Evolutionary conservation across 305 asterid genomes (phyloP), one percentile per base, ranked within the genome.

Genomic region (Nicotiana rustica): DNA sequence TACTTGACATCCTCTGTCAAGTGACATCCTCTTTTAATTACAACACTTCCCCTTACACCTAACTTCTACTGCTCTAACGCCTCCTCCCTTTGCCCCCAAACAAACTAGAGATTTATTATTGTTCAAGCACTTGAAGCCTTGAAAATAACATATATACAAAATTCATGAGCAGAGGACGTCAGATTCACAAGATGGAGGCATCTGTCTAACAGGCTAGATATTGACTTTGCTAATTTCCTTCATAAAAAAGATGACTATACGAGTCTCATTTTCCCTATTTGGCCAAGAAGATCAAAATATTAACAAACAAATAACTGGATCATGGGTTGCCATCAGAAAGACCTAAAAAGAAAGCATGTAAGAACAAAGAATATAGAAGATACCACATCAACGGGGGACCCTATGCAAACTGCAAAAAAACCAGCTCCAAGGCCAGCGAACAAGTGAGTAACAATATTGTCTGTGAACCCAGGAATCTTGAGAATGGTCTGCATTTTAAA

Each of bases 311-410:
- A 25, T 41, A 47, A 25, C 76, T 36, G 77, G 49, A 25, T 47
- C 41, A 3, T 41, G 80, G 80, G 49, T 10, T 2, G 17, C 52
- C 67, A 1, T 31, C 49, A 31, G n/a, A 65, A 29, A 21, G 44
- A 25, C 83, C 83, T 49, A 77, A 62, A 18, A 55, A 4, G 52
- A 25, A 49, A n/a, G 67, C 52, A n/a, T 38, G 13, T 55, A 6
- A 19, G n/a, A 71, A 69, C 7, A 69, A 70, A 36, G 38, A 80
- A 52, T 36, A 68, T 80, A 69, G 59, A 85, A 61, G 61, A 83
- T 94, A 96, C 99, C 96, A 96, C 99, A 71, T 96, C 99, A 73
- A 96, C 99, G 15, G 99, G 99, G 56, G 99, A 96, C 82, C 99
- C 98, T 21, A 96, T 91, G 88, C 99, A 96, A 82, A 96, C 98